Evolutionary conservation across 176 grass and related monocot genomes (phyloP).

Genomic region (Ensete glaucum): DNA sequence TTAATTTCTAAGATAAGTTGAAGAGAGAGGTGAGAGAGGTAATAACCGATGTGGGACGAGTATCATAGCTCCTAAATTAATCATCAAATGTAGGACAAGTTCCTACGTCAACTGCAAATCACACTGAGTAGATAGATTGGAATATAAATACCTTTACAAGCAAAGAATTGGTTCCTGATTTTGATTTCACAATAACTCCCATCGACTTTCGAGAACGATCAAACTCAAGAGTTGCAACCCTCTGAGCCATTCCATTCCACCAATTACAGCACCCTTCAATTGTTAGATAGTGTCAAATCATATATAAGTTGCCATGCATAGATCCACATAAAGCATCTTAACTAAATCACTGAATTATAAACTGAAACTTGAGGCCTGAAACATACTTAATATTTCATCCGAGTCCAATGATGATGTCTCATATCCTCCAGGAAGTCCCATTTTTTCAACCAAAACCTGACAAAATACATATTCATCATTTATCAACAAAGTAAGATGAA

Average conservation of each 20-base stretch:
- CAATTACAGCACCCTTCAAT: constrained; percentile 2
- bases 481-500: constrained; percentile 4
- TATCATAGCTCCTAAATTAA: too few species aligned
- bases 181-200: constrained; percentile 18
- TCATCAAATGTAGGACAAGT: background rate
- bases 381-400: constrained; percentile 67
- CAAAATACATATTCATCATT: constrained; percentile 16
- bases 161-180: constrained; percentile 12
- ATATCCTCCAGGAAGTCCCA: constrained; percentile 15
- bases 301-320: background rate
- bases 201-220: constrained; percentile 12
- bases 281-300: background rate
- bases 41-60: too few species aligned
- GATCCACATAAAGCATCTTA: too few species aligned
- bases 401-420: constrained; percentile 41
- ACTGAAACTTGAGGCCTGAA: background rate
- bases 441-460: constrained; percentile 16
- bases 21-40: too few species aligned
- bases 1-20: background rate
- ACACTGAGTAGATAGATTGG: background rate
- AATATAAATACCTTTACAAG: constrained; percentile 8
- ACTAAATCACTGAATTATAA: background rate
- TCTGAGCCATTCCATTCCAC: constrained; percentile 2
- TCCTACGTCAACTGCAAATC: too few species aligned
- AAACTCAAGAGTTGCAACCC: constrained; percentile 19